These are phyloP conservation scores for Diutina mesorugosa DNA, from an alignment of 1,139 yeast species.

Conservation along the genomic window DNA sequence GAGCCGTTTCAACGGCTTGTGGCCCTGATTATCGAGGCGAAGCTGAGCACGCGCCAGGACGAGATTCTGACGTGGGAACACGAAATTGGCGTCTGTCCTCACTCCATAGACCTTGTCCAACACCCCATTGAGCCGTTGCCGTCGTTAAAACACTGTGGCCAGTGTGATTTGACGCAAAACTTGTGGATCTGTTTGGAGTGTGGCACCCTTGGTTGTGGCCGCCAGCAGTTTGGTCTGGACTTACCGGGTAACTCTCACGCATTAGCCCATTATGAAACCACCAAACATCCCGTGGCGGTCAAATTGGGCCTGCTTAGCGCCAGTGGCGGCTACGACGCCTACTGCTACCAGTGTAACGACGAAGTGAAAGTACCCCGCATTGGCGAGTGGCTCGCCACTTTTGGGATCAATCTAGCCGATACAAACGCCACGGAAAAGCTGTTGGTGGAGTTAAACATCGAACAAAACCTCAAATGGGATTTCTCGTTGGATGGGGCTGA, in stretches of 20 bases:
- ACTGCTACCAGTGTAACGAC: constrained; percentile 81
- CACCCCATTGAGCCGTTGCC: background rate
- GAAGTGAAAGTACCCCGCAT: constrained; percentile 70
- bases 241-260: constrained; percentile 91
- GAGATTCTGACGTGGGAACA: constrained; percentile 90
- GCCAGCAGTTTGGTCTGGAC: constrained; percentile 82
- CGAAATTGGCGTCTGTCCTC: constrained; percentile 71
- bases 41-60: constrained; percentile 52
- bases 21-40: constrained; percentile 42
- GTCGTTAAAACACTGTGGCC: constrained; percentile 7
- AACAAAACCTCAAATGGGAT: constrained; percentile 89
- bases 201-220: constrained; percentile 9
- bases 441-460: constrained; percentile 78
- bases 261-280: constrained; percentile 43
- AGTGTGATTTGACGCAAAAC: constrained; percentile 24
- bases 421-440: constrained; percentile 68
- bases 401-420: constrained; percentile 55
- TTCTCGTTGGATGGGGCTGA: constrained; percentile 65
- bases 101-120: constrained; percentile 44
- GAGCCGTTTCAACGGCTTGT: constrained; percentile 18
- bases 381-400: constrained; percentile 34
- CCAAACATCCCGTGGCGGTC: constrained; percentile 70
- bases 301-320: constrained; percentile 81
- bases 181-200: constrained; percentile 10
- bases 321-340: constrained; percentile 53